Conservation (phyloP, 1,284 basidiomycete species). For the Puccinia coronata region DNA sequence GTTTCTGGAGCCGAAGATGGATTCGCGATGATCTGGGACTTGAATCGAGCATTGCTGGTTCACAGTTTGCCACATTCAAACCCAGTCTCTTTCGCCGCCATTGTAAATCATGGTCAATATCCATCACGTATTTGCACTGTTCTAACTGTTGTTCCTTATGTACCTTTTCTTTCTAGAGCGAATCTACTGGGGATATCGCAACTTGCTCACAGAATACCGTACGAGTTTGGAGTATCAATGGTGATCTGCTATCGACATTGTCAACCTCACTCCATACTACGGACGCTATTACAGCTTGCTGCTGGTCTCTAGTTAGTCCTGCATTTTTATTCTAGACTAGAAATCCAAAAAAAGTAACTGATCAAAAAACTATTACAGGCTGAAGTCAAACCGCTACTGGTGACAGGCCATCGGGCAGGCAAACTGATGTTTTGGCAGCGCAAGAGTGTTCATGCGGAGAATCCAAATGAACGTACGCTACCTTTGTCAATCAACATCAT, state of each 20-base stretch:
- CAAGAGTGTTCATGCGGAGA: slow-evolving; percentile 52
- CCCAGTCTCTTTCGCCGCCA: slow-evolving; percentile 29
- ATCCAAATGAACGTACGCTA: slow-evolving; percentile 28
- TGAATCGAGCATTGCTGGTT: slow-evolving; percentile 66
- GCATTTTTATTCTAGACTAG: neutral
- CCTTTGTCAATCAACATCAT: slow-evolving; percentile 41
- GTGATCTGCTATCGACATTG: slow-evolving; percentile 68
- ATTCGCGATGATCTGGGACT: slow-evolving; percentile 84
- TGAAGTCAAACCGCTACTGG: slow-evolving; percentile 52
- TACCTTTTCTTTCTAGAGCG: slow-evolving; percentile 59
- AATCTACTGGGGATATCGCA: slow-evolving; percentile 72
- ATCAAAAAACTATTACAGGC: slow-evolving; percentile 24
- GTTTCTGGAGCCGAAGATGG: slow-evolving; percentile 83
- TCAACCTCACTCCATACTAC: slow-evolving; percentile 62
- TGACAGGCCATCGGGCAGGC: slow-evolving; percentile 56
- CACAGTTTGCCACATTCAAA: slow-evolving; percentile 54
- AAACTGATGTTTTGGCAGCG: slow-evolving; percentile 56
- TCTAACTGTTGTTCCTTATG: neutral
- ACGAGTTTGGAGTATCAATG: slow-evolving; percentile 79
- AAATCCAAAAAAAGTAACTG: neutral
- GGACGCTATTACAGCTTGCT: slow-evolving; percentile 67
- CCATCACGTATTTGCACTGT: slow-evolving; percentile 70
- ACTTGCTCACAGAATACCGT: slow-evolving; percentile 72
- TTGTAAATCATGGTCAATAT: slow-evolving; percentile 57
- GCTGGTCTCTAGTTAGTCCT: slow-evolving; percentile 74